Conservation (phyloP, 1,139 yeast species). For the Wickerhamomyces sp. region DNA sequence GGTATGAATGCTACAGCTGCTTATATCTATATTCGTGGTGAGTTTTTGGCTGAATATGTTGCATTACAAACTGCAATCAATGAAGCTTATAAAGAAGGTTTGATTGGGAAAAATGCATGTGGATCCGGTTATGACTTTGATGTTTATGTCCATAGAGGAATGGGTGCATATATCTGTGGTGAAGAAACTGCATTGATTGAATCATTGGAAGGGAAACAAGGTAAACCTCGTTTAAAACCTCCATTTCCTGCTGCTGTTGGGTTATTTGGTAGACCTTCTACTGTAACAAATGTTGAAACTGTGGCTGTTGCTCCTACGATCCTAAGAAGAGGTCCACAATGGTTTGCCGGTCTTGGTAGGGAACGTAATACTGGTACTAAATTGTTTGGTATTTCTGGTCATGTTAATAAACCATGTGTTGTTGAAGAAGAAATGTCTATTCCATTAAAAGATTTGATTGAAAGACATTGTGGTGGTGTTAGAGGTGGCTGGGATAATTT, state of each 20-base stretch:
- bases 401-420: conserved; percentile 86
- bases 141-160: conserved; percentile 79
- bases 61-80: conserved; percentile 73
- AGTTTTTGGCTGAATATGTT: conserved; percentile 75
- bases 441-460: conserved; percentile 73
- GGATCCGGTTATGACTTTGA: conserved; percentile 84
- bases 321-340: conserved; percentile 80
- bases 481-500: conserved; percentile 91
- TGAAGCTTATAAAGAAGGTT: conserved; percentile 78
- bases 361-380: conserved; percentile 81
- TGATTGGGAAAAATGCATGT: conserved; percentile 78
- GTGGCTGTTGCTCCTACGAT: conserved; percentile 87
- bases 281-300: conserved; percentile 86
- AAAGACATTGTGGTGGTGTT: conserved; percentile 86
- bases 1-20: conserved; percentile 94
- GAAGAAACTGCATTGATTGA: conserved; percentile 88
- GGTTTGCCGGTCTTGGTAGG: conserved; percentile 81
- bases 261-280: conserved; percentile 82
- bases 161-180: conserved; percentile 90
- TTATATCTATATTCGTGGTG: conserved; percentile 84
- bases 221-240: conserved; percentile 88
- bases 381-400: conserved; percentile 81
- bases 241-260: conserved; percentile 96
- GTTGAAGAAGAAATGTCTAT: conserved; percentile 93
- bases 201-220: conserved; percentile 86